These are phyloP conservation scores for Salvia sclarea DNA, from an alignment of 305 asterid genomes.

Conservation along the genomic window DNA sequence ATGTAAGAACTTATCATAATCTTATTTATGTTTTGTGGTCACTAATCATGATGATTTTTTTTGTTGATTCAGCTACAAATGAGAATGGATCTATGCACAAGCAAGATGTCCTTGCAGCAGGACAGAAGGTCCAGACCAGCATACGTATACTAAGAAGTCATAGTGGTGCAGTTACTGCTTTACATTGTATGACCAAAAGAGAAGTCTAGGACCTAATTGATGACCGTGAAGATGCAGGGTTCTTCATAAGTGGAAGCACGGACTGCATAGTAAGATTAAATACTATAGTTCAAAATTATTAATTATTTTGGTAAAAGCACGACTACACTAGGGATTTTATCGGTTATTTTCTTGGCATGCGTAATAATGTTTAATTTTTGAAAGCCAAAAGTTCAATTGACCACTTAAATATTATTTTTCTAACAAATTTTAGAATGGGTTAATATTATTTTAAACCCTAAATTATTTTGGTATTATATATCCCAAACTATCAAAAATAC, in stretches of 20 bases:
- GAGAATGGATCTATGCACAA: conserved; percentile 66
- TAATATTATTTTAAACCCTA: too few species aligned
- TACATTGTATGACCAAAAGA: conserved; percentile 89
- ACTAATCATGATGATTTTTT: conserved; percentile 20
- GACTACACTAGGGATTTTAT: neutral
- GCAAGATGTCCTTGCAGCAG: conserved; percentile 63
- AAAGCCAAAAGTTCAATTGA: conserved; percentile 11
- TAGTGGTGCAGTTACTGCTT: conserved; percentile 81
- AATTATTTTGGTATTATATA: too few species aligned
- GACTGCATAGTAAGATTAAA: conserved; percentile 71
- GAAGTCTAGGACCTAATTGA: conserved; percentile 96
- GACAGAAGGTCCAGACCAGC: conserved; percentile 78
- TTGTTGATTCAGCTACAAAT: conserved; percentile 44
- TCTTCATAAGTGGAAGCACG: conserved; percentile 92
- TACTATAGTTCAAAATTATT: conserved; percentile 22
- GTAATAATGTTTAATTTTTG: conserved; percentile 10
- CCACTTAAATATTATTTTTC: conserved; percentile 12
- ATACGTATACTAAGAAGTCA: conserved; percentile 89
- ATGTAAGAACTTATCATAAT: conserved; percentile 20
- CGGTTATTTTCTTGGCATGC: neutral
- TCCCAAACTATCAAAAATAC: too few species aligned
- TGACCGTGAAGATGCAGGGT: conserved; percentile 95
- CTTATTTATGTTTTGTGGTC: conserved; percentile 23
- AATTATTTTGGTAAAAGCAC: conserved; percentile 7
- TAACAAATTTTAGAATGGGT: conserved; percentile 20